Evolutionary conservation across 2,329 filamentous ascomycete species (phyloP).

Genomic region (Alternaria ethzedia): DNA sequence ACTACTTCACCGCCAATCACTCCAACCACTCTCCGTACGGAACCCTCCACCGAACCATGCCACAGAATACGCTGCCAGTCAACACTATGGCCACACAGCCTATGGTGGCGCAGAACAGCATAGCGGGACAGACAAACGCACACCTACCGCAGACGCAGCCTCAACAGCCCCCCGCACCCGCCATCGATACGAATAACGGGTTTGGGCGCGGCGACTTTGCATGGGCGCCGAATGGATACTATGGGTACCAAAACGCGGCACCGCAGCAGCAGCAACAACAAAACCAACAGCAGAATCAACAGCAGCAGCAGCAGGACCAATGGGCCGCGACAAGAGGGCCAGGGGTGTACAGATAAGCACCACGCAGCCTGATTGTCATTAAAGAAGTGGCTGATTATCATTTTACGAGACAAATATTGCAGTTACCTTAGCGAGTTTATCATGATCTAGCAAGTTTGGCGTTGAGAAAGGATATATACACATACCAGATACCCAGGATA

Average conservation of each 20-base stretch:
- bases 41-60: slow-evolving; percentile 30
- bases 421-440: neutral
- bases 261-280: slow-evolving; percentile 15
- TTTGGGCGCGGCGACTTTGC: slow-evolving; percentile 33
- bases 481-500: neutral
- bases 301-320: slow-evolving; percentile 30
- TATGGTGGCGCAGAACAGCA: slow-evolving; percentile 11
- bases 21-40: slow-evolving; percentile 29
- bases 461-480: neutral
- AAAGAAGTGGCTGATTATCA: neutral
- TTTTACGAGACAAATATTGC: neutral
- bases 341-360: slow-evolving; percentile 30
- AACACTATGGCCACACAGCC: slow-evolving; percentile 12
- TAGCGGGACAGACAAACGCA: slow-evolving; percentile 6
- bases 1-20: slow-evolving; percentile 29
- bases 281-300: slow-evolving; percentile 23
- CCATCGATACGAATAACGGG: slow-evolving; percentile 24
- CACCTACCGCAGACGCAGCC: slow-evolving; percentile 22
- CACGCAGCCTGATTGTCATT: neutral
- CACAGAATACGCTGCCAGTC: slow-evolving; percentile 21
- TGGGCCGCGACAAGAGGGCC: slow-evolving; percentile 29
- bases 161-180: slow-evolving; percentile 23
- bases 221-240: slow-evolving; percentile 33
- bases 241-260: slow-evolving; percentile 31
- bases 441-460: neutral